Base-by-base conservation (phyloP, 2,329 filamentous ascomycete genomes). In the Setomelanomma holmii region DNA sequence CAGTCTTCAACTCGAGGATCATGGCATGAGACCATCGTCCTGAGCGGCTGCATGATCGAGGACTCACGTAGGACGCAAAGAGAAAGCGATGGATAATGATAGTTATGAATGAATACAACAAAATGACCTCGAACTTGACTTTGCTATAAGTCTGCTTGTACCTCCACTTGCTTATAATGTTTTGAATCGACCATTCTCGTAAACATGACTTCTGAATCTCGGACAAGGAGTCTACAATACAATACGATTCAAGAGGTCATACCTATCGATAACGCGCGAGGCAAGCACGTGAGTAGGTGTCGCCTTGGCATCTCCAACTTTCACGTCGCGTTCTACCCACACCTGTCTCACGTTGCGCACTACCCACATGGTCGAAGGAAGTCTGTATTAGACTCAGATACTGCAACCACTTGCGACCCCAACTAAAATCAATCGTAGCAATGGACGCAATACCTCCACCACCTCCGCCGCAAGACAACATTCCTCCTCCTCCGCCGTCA, bases 381-480 rank as follows among this genome's bases (percentile, higher is more conserved):
- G n/a, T n/a, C n/a, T n/a, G n/a, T n/a, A n/a, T n/a, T n/a, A n/a
- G n/a, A n/a, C n/a, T n/a, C n/a, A n/a, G n/a, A n/a, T n/a, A n/a
- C n/a, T n/a, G n/a, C n/a, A n/a, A n/a, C n/a, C n/a, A n/a, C n/a
- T n/a, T n/a, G n/a, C n/a, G n/a, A n/a, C n/a, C n/a, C n/a, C n/a
- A n/a, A n/a, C n/a, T n/a, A n/a, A n/a, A n/a, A 34, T 34, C 27
- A 16, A 10, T 27, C 19, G 19, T n/a, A 45, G 35, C 14, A n/a
- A 56, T 53, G 42, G 34, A 44, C 43, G 40, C 46, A 38, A 34
- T 45, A 22, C 60, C 60, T 16, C 55, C 60, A 33, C 81, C 80
- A 17, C 78, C 81, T 17, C 75, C 76, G 1, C 68, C 65, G 11
- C 41, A 60, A 20, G 54, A 59, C 22, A 52, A 43, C 20, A 55